phyloP scores from a whole-genome alignment of 2,329 filamentous ascomycete genomes.

The Clonostachys rhizophaga region DNA sequence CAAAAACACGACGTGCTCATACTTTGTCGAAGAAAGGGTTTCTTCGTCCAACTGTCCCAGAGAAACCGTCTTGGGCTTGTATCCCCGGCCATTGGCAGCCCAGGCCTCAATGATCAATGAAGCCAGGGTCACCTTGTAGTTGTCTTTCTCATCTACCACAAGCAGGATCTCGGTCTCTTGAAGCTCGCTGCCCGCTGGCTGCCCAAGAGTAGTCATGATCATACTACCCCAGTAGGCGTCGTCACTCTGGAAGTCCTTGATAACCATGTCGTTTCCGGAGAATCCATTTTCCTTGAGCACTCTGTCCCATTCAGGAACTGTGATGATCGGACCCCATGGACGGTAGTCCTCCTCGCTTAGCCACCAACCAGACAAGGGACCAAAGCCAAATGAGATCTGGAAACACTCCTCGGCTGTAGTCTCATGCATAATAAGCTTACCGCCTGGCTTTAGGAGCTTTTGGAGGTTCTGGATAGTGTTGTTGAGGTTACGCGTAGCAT shows the following conservation, averaged over 20 bases:
- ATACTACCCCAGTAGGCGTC: conserved; percentile 1
- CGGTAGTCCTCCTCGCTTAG: conserved; percentile 13
- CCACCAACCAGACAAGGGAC: conserved; percentile 22
- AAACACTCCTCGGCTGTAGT: background rate
- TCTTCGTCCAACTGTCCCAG: too few species aligned
- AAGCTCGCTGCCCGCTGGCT: too few species aligned
- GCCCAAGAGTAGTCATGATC: background rate
- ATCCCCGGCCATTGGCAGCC: too few species aligned
- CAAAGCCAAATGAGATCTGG: background rate
- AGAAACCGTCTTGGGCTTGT: too few species aligned
- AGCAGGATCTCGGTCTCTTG: too few species aligned
- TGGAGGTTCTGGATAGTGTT: background rate
- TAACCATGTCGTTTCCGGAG: conserved; percentile 1
- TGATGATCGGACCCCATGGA: background rate
- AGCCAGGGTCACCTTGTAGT: too few species aligned
- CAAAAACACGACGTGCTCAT: conserved; percentile 1
- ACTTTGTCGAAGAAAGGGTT: background rate
- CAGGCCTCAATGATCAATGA: too few species aligned
- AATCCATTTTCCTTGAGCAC: conserved; percentile 4
- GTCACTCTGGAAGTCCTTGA: conserved; percentile 1
- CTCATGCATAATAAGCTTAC: conserved; percentile 8
- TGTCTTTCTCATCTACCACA: too few species aligned
- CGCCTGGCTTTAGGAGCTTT: conserved; percentile 3
- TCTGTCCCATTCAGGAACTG: conserved; percentile 3
- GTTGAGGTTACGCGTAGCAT: background rate